Evolutionary conservation across 768 basidiomycete genomes (phyloP).

Genomic region (Porpolomopsis calyptriformis): DNA sequence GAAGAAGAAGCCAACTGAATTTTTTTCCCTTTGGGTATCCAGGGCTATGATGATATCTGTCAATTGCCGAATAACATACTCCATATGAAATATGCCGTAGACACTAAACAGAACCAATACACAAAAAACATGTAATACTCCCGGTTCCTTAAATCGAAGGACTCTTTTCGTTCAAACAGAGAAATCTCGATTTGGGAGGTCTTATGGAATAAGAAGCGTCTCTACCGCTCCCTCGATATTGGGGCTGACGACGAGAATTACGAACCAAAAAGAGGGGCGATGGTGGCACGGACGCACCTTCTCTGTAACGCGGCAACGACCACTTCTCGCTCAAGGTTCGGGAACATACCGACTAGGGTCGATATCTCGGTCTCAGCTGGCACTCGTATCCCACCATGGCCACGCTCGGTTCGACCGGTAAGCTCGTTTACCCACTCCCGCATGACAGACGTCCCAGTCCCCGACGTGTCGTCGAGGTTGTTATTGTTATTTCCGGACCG

Average conservation of each 20-base stretch:
- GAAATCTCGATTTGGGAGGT: too few species aligned
- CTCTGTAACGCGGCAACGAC: conserved; percentile 70
- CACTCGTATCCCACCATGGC: conserved; percentile 49
- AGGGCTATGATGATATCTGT: conserved; percentile 5
- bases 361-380: conserved; percentile 69
- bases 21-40: too few species aligned
- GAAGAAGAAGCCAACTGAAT: conserved; percentile 31
- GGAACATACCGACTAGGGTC: conserved; percentile 75
- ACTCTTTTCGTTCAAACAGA: too few species aligned
- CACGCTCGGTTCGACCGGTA: conserved; percentile 50
- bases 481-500: conserved; percentile 8
- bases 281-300: conserved; percentile 45
- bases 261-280: conserved; percentile 3
- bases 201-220: conserved; percentile 51
- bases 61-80: too few species aligned
- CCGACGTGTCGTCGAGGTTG: conserved; percentile 13
- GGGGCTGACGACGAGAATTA: conserved; percentile 32
- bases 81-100: too few species aligned
- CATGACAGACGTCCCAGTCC: conserved; percentile 42
- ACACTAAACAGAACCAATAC: too few species aligned
- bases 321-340: conserved; percentile 60
- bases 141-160: too few species aligned
- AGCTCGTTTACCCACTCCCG: conserved; percentile 75
- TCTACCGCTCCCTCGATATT: conserved; percentile 80
- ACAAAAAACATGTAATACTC: too few species aligned